A percentile compares a stretch with the other conserved stretches of the same genome.
Conservation (phyloP, 352 stramenopile species). For the Globisporangium nodosum region DNA sequence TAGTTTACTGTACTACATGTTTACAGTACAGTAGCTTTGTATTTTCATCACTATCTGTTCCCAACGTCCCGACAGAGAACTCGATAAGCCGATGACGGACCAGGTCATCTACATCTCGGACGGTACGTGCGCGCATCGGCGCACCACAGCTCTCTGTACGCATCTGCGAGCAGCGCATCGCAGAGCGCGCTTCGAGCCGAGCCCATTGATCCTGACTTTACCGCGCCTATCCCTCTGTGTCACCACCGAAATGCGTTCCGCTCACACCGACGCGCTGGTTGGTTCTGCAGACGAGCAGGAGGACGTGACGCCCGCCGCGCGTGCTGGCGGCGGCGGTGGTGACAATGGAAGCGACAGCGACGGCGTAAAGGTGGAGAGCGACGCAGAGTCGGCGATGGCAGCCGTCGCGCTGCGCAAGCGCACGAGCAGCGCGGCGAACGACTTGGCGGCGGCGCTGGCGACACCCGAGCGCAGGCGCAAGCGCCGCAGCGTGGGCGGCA, state of each 20-base stretch:
- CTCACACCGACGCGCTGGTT: not conserved
- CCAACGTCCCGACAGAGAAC: not conserved
- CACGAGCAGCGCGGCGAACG: not conserved
- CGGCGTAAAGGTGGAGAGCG: conserved; percentile 3
- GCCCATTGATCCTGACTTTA: not conserved
- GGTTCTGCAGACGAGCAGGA: conserved; percentile 6
- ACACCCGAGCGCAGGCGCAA: conserved; percentile 24
- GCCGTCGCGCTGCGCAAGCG: not conserved
- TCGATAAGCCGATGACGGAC: conserved; percentile 7
- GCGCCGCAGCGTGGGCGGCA: conserved; percentile 20
- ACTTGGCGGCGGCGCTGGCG: not conserved
- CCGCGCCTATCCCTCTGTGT: not conserved
- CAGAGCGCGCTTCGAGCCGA: not conserved
- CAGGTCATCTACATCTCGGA: conserved; percentile 49
- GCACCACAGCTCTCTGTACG: not conserved
- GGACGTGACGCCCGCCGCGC: not conserved
- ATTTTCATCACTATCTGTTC: not conserved
- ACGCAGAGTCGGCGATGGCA: not conserved
- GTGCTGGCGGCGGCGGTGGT: not conserved
- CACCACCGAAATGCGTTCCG: not conserved
- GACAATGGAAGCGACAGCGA: conserved; percentile 1
- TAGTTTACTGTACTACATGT: not conserved
- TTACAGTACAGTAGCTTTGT: not conserved
- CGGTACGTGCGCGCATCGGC: conserved; percentile 15
- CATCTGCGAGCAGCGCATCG: not conserved